Evolutionary conservation across 129 eudicot genomes (phyloP), one percentile per base, ranked within the genome.

Genomic region (Chrysanthemum lavandulifolium): DNA sequence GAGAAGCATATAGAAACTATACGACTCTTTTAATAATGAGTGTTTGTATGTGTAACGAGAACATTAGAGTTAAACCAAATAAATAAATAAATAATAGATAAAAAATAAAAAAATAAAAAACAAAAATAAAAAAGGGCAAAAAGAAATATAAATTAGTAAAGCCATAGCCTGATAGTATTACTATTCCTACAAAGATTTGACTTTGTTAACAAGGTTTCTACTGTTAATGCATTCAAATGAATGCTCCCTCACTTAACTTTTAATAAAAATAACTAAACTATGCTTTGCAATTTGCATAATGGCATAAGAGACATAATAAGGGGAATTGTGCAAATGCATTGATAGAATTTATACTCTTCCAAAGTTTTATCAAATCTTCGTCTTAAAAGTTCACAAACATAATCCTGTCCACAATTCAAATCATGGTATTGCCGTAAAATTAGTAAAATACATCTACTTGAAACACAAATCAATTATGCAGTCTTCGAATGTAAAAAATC

Each of bases 381-480:
- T 64, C 71, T 49, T 5, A 73, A 63, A 63, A 14, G 13, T 73
- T 52, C 45, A 51, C 71, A 63, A 11, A 51, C 62, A 29, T 16
- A 73, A 51, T 63, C 25, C 58, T 29, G 78, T 18, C 23, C 56
- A 11, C 60, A 61, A 73, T 5, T 16, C 59, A 61, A 15, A 49
- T 25, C 45, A 61, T 3, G 19, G 60, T 16, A 14, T 33, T 33
- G 69, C 50, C 61, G 10, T 29, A 12, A 61, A 25, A 73, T 27
- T 40, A 71, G 12, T 48, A 58, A 19, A 19, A 47, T 15, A 61
- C 50, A 60, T 48, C 6, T 31, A 62, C 18, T 11, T 0, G 43
- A 33, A 33, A 33, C 43, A 33, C 7, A 5, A 33, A 33, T 33
- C 7, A 33, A 33, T 31, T 60, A 61, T 27, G 18, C 11, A 10